phyloP scores from a whole-genome alignment of 495 filamentous ascomycete genomes.

The Penicillium odoratum region DNA sequence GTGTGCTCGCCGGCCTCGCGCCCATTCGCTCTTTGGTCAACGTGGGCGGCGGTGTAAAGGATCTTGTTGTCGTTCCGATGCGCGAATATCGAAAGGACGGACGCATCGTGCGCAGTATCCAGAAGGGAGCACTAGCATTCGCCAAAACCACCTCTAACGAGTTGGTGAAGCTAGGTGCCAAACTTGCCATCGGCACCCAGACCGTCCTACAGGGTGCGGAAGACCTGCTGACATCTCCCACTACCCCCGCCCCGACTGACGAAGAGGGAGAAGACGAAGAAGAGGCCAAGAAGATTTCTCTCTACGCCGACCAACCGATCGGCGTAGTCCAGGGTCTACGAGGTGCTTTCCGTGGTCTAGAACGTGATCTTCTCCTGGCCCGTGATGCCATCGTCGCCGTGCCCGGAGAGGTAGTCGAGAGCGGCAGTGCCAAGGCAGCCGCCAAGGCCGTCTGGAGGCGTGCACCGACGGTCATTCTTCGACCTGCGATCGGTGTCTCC shows the following conservation, averaged over 20 bases:
- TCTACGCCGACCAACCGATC: conserved; percentile 91
- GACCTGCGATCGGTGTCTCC: conserved; percentile 86
- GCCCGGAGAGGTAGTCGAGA: conserved; percentile 86
- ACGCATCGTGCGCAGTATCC: conserved; percentile 83
- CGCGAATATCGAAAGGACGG: conserved; percentile 93
- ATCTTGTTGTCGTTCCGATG: conserved; percentile 86
- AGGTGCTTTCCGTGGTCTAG: conserved; percentile 76
- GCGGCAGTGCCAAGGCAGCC: conserved; percentile 76
- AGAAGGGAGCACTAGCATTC: conserved; percentile 85
- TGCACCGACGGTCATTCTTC: conserved; percentile 86
- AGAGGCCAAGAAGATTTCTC: conserved; percentile 72
- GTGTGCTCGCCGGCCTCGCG: conserved; percentile 85
- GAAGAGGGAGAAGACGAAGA: conserved; percentile 64
- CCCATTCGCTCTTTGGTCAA: conserved; percentile 87
- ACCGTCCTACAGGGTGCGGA: conserved; percentile 87
- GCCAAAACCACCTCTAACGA: conserved; percentile 91
- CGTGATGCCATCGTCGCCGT: conserved; percentile 94
- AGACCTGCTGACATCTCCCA: conserved; percentile 61
- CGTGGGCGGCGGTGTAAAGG: conserved; percentile 79
- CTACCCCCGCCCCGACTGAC: conserved; percentile 36
- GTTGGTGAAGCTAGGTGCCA: conserved; percentile 88
- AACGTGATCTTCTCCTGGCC: conserved; percentile 80
- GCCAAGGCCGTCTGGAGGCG: conserved; percentile 75
- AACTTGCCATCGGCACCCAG: conserved; percentile 92
- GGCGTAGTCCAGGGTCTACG: conserved; percentile 83